phyloP scores from a whole-genome alignment of 2,329 filamentous ascomycete species.

The Hymenoscyphus occultus region DNA sequence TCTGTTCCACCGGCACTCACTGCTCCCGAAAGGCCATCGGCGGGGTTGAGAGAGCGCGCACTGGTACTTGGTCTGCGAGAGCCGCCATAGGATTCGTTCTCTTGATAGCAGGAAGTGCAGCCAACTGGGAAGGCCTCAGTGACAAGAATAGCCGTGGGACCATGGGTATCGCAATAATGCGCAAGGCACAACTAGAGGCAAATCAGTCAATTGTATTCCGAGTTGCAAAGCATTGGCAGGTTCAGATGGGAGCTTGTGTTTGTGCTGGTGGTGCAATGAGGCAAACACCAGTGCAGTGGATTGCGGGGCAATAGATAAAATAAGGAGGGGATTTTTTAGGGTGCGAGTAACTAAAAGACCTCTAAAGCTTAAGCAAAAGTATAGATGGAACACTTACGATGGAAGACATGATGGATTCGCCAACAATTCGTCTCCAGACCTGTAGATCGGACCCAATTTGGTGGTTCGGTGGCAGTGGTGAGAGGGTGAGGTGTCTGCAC shows the following conservation, averaged over 20 bases:
- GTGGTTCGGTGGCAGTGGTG: constrained; percentile 10
- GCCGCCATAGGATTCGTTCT: constrained; percentile 32
- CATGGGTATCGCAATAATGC: constrained; percentile 69
- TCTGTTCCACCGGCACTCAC: constrained; percentile 18
- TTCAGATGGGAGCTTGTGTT: constrained; percentile 13
- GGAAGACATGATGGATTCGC: constrained; percentile 30
- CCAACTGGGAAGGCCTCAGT: constrained; percentile 62
- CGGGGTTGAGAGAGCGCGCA: constrained; percentile 27
- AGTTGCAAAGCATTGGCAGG: background rate
- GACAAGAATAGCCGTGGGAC: constrained; percentile 67
- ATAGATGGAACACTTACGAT: constrained; percentile 31
- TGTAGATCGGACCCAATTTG: constrained; percentile 10
- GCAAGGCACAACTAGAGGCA: constrained; percentile 60
- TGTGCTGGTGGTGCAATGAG: constrained; percentile 17
- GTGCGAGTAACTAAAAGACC: too few species aligned
- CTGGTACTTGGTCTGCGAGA: constrained; percentile 30
- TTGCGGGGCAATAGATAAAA: constrained; percentile 16
- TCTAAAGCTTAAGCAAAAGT: background rate
- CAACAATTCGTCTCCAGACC: background rate
- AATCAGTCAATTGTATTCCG: constrained; percentile 18
- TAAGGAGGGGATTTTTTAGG: constrained; percentile 4
- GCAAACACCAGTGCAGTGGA: constrained; percentile 14
- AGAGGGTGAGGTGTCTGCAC: background rate
- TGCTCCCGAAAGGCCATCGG: constrained; percentile 23
- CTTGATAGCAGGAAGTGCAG: constrained; percentile 58